Conservation (phyloP, 2,329 filamentous ascomycete genomes). For the Cladophialophora psammophila region DNA sequence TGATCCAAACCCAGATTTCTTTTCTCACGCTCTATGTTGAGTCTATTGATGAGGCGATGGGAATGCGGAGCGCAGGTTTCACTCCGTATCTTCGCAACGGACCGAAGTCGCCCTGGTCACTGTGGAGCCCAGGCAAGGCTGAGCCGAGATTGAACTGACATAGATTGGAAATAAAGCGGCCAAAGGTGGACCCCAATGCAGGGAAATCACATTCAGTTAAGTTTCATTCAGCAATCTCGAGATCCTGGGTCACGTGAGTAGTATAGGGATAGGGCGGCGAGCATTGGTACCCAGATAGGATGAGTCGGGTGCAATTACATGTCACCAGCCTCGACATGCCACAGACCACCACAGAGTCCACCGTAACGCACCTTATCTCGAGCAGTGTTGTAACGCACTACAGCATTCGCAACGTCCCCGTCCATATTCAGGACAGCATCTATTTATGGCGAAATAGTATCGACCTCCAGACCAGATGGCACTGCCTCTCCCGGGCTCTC, state of each 20-base stretch:
- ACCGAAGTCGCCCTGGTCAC: too few species aligned
- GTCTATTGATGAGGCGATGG: too few species aligned
- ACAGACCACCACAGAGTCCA: neutral
- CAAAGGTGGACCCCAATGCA: too few species aligned
- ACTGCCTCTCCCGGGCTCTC: constrained; percentile 64
- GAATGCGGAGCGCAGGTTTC: too few species aligned
- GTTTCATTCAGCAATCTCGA: too few species aligned
- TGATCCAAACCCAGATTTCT: too few species aligned
- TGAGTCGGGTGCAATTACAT: neutral
- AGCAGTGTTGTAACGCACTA: neutral
- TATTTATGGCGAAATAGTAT: neutral
- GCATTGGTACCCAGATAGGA: neutral
- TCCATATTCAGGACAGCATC: neutral
- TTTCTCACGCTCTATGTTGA: too few species aligned
- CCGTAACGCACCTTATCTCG: neutral
- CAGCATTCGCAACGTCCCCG: neutral
- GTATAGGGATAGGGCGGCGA: too few species aligned
- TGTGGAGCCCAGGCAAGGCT: neutral
- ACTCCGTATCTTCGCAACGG: too few species aligned
- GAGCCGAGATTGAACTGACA: neutral
- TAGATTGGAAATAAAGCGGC: too few species aligned
- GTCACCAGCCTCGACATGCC: neutral
- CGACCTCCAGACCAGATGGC: constrained; percentile 28
- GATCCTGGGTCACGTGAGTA: too few species aligned
- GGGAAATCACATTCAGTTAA: neutral